Base-by-base conservation (phyloP, 352 stramenopile genomes). In the Phytopythium litorale region DNA sequence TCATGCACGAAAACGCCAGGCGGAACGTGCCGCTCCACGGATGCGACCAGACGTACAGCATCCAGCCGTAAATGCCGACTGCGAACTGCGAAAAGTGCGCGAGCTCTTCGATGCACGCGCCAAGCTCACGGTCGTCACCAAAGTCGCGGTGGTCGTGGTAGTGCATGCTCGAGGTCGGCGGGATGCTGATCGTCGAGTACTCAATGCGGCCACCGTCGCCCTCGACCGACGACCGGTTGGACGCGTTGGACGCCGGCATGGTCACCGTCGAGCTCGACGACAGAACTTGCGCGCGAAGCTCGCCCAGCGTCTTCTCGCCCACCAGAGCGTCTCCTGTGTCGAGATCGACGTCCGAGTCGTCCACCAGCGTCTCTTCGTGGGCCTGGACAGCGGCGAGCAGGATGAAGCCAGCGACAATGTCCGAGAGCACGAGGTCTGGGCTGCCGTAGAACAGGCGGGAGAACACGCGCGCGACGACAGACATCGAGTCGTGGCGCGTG, bases 41-140 rank as follows among this genome's bases (percentile, higher is more conserved):
- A 51, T 93, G 84, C n/a, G 84, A 93, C 87, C 87, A 96, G 30
- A 96, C 81, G 64, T 90, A 96, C 46, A 96, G 70, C 85, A 96
- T 96, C 87, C 87, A 96, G 12, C 87, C 87, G 66, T 94, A 96
- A 56, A 96, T 96, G 13, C 87, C 84, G 32, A 94, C 72, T 0
- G 87, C 81, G 62, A 91, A 96, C 66, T 91, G 86, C n/a, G 84
- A 94, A 55, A 77, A 93, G 53, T 96, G 73, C n/a, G 85, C 85
- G 21, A 94, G 62, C 38, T 96, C 82, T 23, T 84, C 62, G 21
- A 96, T 56, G 33, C 67, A 72, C 30, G 64, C 62, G 4, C 68
- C 73, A 50, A 91, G 71, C 30, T 85, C 72, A 23, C 75, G 48
- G 55, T 92, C 79, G 25, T 70, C 51, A 18, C 73, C 65, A 50